A percentile compares a stretch with the other conserved stretches of the same genome.
These are phyloP conservation scores for Heliocybe sulcata DNA, from an alignment of 1,284 basidiomycete genomes.

Conservation along the genomic window DNA sequence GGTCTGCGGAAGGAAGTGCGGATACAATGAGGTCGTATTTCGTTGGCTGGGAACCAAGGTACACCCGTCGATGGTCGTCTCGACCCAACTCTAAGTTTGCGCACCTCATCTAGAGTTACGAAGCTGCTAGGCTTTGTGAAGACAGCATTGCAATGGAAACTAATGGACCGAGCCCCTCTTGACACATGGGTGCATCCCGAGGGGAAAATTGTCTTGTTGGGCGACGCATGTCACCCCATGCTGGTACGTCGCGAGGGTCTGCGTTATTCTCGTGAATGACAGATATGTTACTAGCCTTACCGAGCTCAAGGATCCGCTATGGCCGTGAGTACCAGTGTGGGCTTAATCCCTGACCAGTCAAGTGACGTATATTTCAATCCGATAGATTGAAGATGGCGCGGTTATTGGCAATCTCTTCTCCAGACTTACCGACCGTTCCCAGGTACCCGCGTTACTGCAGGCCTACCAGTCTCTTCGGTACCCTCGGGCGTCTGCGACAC, in stretches of 20 bases:
- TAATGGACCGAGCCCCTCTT: constrained; percentile 27
- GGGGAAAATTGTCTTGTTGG: constrained; percentile 38
- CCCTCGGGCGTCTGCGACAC: constrained; percentile 29
- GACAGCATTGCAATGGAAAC: constrained; percentile 26
- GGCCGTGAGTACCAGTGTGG: constrained; percentile 9
- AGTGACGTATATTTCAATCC: not conserved
- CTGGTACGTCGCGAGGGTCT: constrained; percentile 19
- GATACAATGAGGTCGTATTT: constrained; percentile 22
- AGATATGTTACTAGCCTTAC: constrained; percentile 14
- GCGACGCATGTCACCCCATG: constrained; percentile 46
- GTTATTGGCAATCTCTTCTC: constrained; percentile 42
- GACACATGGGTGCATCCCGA: constrained; percentile 40
- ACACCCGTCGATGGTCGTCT: not conserved
- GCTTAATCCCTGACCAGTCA: too few relatives aligned
- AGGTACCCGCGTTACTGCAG: constrained; percentile 35
- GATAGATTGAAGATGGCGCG: constrained; percentile 43
- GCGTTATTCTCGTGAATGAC: not conserved
- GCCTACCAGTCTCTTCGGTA: constrained; percentile 44
- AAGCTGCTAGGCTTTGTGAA: constrained; percentile 36
- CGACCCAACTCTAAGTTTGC: not conserved
- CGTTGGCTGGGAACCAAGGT: constrained; percentile 28
- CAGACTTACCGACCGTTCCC: constrained; percentile 27
- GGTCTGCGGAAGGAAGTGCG: constrained; percentile 20
- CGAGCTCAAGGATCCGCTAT: constrained; percentile 23
- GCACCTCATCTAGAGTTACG: constrained; percentile 13